A percentile compares a stretch with the other conserved stretches of the same genome.
These are phyloP conservation scores for Coccomyxa subellipsoidea DNA, from an alignment of 163 green algal species.

Conservation along the genomic window DNA sequence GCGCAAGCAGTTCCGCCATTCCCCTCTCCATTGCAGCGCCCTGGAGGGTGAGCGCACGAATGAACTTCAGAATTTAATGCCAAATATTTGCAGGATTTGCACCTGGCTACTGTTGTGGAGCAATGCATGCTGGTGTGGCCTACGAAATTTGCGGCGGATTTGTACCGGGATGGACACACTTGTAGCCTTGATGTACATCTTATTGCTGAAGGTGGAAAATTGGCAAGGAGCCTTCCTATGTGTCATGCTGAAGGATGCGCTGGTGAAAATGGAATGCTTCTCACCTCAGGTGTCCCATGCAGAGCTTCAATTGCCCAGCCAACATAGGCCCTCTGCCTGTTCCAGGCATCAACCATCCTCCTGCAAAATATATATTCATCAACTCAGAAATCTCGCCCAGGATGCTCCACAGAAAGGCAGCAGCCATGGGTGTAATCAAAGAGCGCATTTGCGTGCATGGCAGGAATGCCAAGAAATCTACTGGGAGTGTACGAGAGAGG, in stretches of 20 bases:
- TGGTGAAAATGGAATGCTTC: constrained; percentile 25
- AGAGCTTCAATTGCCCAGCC: not conserved
- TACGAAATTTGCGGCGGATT: no score
- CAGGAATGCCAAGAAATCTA: not conserved
- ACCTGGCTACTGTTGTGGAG: no score
- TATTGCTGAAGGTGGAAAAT: constrained; percentile 33
- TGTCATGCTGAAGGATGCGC: not conserved
- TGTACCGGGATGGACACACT: no score
- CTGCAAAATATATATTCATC: not conserved
- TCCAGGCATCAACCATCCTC: not conserved
- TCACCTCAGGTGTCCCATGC: constrained; percentile 18
- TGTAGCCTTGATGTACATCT: not conserved
- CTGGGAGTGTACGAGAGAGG: not conserved
- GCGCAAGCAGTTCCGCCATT: not conserved
- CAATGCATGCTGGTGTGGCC: no score
- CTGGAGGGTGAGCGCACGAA: not conserved
- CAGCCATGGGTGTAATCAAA: no score
- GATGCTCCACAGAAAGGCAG: no score
- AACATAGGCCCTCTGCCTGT: not conserved
- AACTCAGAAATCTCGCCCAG: no score
- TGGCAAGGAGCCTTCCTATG: constrained; percentile 42
- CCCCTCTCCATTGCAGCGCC: not conserved
- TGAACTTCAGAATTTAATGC: not conserved
- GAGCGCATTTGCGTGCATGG: not conserved
- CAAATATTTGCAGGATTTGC: no score